Percentiles rank a stretch among this genome's conserved stretches.
Conservation (phyloP, 1,139 yeast genomes). For the Nakaseomyces nivariensis region DNA sequence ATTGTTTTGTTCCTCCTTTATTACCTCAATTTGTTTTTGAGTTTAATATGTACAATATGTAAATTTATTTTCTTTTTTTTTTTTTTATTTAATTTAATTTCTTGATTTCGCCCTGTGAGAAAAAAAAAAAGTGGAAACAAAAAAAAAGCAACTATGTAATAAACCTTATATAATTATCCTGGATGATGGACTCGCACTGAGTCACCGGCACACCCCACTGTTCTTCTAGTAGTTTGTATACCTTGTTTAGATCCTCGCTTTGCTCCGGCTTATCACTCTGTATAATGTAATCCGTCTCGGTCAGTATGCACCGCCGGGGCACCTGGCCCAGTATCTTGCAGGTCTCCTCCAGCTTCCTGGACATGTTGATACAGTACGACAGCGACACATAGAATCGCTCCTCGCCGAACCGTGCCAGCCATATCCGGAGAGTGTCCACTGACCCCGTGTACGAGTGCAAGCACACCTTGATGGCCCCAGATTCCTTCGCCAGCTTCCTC, state of each 20-base stretch:
- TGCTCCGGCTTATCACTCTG: slow-evolving; percentile 11
- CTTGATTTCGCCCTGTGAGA: too few relatives aligned
- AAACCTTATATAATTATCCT: neutral
- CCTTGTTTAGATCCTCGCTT: neutral
- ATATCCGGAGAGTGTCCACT: slow-evolving; percentile 47
- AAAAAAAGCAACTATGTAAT: neutral
- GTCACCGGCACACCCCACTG: neutral
- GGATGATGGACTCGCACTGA: neutral
- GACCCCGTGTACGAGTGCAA: slow-evolving; percentile 88
- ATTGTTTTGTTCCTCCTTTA: neutral
- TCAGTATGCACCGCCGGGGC: slow-evolving; percentile 35
- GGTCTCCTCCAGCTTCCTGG: slow-evolving; percentile 23
- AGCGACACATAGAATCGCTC: slow-evolving; percentile 43
- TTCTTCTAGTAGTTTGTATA: neutral
- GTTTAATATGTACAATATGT: neutral
- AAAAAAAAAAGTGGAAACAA: neutral
- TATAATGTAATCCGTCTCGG: slow-evolving; percentile 44
- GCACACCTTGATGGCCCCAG: slow-evolving; percentile 34
- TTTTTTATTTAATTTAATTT: too few relatives aligned
- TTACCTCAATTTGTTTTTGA: neutral
- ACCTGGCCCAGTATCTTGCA: slow-evolving; percentile 27
- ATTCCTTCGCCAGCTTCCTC: slow-evolving; percentile 13
- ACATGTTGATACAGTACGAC: slow-evolving; percentile 48
- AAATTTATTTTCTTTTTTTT: neutral
- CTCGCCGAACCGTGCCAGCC: slow-evolving; percentile 34